Evolutionary conservation across 164 flowering plant genomes (phyloP).

Genomic region (Vitis rupestris): DNA sequence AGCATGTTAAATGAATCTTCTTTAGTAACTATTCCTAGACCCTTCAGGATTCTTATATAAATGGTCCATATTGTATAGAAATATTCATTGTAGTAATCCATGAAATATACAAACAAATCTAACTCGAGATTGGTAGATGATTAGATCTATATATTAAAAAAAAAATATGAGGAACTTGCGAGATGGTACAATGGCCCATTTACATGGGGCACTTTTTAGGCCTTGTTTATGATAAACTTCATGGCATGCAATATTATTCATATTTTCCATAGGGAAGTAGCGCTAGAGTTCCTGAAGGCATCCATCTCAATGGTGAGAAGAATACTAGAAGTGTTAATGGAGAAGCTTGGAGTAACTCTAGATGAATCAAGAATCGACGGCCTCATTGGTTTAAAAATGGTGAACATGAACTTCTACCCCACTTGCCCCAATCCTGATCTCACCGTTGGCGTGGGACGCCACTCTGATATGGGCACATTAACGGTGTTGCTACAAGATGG

Average conservation of each 20-base stretch:
- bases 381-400: conserved; percentile 24
- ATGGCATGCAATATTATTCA: no score
- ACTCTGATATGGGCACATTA: conserved; percentile 42
- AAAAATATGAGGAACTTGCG: no score
- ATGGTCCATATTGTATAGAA: no score
- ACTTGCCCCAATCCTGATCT: conserved; percentile 49
- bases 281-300: conserved; percentile 25
- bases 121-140: no score
- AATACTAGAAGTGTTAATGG: conserved; percentile 25
- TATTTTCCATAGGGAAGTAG: no score
- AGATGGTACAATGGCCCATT: no score
- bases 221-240: no score
- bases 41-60: no score
- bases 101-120: conserved; percentile 23
- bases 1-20: no score
- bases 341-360: conserved; percentile 29
- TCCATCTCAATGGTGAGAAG: conserved; percentile 26
- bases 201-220: conserved; percentile 14
- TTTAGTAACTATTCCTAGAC: no score
- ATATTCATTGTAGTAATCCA: no score
- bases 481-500: conserved; percentile 49
- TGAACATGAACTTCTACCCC: conserved; percentile 46
- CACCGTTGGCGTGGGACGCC: conserved; percentile 47
- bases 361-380: conserved; percentile 30
- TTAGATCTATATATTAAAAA: no score